Base-by-base conservation (phyloP, 495 filamentous ascomycete genomes). In the Aspergillus sclerotioniger region DNA sequence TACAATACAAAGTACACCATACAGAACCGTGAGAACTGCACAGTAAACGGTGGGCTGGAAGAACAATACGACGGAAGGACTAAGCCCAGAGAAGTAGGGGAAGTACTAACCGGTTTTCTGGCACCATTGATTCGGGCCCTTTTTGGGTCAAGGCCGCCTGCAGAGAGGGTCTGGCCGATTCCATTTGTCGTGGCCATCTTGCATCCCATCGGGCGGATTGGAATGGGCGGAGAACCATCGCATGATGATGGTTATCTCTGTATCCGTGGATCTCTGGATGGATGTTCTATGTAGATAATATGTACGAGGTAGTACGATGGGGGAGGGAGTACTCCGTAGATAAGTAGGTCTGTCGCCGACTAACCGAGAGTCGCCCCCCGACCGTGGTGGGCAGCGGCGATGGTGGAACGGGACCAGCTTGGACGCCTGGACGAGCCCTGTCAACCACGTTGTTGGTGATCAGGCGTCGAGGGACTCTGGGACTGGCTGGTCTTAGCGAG, bases 381-480 rank as follows among this genome's bases (percentile, higher is more conserved):
- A 41, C 37, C 37, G 37, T 41, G 48, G 37, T 41, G 48, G 53
- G 58, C 58, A 57, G 53, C 44, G 61, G 51, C 58, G 45, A 55
- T n/a, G 51, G 45, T 48, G 58, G 58, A 50, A 57, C 37, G 25
- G 25, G 25, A 44, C 17, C 31, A 46, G 28, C 51, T 55, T 63
- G 56, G 57, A 19, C 33, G 54, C 46, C 39, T 46, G 20, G 53
- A 31, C 19, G 53, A 67, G 62, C 67, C 66, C 67, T 69, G 67
- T 69, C 67, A 69, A 69, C 67, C 67, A 69, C 67, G 67, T 69
- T 69, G 67, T 58, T 51, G 61, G 51, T 57, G 67, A 63, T 68
- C 58, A 60, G 55, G 49, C 54, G 53, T 50, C 52, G 32, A 41
- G 53, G 48, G 31, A 35, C 31, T 56, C 32, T 25, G 43, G 37